Percentiles rank a stretch among this genome's conserved stretches.
These are phyloP conservation scores for Aspergillus udagawae DNA, from an alignment of 2,329 filamentous ascomycete species.

Conservation along the genomic window DNA sequence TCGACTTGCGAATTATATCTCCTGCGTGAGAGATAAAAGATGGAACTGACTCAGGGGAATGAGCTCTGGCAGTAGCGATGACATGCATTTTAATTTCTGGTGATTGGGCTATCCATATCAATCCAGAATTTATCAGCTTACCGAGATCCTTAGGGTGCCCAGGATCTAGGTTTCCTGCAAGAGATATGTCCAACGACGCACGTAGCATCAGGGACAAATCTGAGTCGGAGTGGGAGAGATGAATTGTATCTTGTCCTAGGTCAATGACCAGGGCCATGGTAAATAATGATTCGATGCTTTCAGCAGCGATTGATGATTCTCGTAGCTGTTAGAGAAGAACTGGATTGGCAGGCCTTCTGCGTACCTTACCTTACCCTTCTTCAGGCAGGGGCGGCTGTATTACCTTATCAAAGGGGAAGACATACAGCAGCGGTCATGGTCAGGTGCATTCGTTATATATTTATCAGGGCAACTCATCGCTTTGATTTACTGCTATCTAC, in stretches of 20 bases:
- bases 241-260: conserved; percentile 13
- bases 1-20: conserved; percentile 21
- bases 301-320: neutral
- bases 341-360: neutral
- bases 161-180: neutral
- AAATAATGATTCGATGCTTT: neutral
- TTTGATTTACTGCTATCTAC: neutral
- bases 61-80: conserved; percentile 1
- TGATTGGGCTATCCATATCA: conserved; percentile 27
- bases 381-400: neutral
- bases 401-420: neutral
- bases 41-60: neutral
- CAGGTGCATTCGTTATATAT: neutral
- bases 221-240: conserved; percentile 8
- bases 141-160: neutral
- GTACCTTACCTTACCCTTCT: neutral
- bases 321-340: neutral
- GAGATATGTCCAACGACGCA: conserved; percentile 15
- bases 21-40: conserved; percentile 15
- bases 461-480: neutral
- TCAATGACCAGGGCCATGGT: conserved; percentile 21
- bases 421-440: neutral
- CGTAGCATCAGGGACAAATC: conserved; percentile 18
- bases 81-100: conserved; percentile 25
- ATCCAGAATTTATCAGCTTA: conserved; percentile 5